phyloP scores from a whole-genome alignment of 1,284 basidiomycete species.

The Pisolithus thermaeus region DNA sequence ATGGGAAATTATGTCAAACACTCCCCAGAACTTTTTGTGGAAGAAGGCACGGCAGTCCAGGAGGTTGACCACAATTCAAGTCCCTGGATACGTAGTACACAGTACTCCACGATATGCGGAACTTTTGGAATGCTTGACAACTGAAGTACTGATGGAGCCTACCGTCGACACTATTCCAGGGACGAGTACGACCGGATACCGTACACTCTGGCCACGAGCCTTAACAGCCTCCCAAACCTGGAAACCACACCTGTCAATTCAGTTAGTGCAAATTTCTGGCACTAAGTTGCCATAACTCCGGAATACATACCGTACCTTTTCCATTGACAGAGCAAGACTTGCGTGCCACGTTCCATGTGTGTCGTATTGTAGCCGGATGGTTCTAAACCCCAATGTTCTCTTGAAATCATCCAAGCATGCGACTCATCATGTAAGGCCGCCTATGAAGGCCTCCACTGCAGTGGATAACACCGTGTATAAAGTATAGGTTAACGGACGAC shows the following conservation, averaged over 20 bases:
- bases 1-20: conserved; percentile 80
- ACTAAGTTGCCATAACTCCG: conserved; percentile 77
- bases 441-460: conserved; percentile 31
- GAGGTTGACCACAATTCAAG: conserved; percentile 84
- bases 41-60: conserved; percentile 78
- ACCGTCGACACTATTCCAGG: conserved; percentile 79
- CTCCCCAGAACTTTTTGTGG: conserved; percentile 84
- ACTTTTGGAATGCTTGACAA: not conserved
- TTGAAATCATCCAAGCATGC: no score
- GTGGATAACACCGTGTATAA: conserved; percentile 2
- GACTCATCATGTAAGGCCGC: no score
- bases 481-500: conserved; percentile 18
- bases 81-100: conserved; percentile 37
- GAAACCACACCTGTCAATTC: conserved; percentile 71
- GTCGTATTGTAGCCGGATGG: conserved; percentile 53
- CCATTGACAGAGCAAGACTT: conserved; percentile 47
- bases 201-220: conserved; percentile 60
- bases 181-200: conserved; percentile 76
- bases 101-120: not conserved
- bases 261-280: conserved; percentile 23
- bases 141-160: conserved; percentile 15
- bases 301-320: conserved; percentile 51
- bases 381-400: conserved; percentile 16
- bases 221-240: conserved; percentile 72
- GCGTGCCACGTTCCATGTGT: conserved; percentile 49